phyloP scores from a whole-genome alignment of 1,139 yeast species.

The Geotrichum europaeum region DNA sequence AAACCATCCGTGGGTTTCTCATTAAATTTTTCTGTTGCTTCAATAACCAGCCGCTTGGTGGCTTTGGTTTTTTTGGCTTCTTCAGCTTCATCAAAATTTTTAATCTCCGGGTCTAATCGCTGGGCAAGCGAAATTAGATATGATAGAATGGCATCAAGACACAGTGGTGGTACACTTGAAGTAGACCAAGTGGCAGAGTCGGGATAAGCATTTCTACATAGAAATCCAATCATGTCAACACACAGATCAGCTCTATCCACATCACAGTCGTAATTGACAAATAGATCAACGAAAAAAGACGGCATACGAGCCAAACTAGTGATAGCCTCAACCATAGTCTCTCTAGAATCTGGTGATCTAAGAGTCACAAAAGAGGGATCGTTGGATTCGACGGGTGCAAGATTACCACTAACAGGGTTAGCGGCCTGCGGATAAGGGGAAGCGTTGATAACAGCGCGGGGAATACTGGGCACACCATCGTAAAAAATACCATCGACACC shows the following conservation, averaged over 20 bases:
- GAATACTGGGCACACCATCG: conserved; percentile 38
- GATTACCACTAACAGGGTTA: conserved; percentile 20
- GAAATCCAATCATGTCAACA: conserved; percentile 58
- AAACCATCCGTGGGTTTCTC: conserved; percentile 74
- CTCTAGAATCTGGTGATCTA: conserved; percentile 52
- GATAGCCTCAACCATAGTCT: conserved; percentile 74
- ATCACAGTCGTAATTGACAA: conserved; percentile 85
- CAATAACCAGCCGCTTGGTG: conserved; percentile 64
- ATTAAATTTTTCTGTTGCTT: conserved; percentile 69
- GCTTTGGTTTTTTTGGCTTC: conserved; percentile 40
- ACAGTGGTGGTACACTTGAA: conserved; percentile 85
- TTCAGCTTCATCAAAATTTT: conserved; percentile 16
- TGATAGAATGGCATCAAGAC: conserved; percentile 78
- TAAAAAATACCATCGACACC: conserved; percentile 39
- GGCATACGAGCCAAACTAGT: conserved; percentile 77
- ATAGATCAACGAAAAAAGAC: conserved; percentile 65
- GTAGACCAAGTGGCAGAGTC: conserved; percentile 73
- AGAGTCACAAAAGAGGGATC: conserved; percentile 20
- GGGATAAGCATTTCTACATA: conserved; percentile 73
- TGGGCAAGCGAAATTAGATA: conserved; percentile 63
- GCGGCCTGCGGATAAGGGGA: conserved; percentile 21
- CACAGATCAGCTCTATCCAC: conserved; percentile 80
- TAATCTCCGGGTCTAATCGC: conserved; percentile 37
- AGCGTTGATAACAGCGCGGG: conserved; percentile 31
- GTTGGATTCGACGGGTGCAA: conserved; percentile 18